Base-by-base conservation (phyloP, 345 rosid genomes). In the Crucihimalaya himalaica region DNA sequence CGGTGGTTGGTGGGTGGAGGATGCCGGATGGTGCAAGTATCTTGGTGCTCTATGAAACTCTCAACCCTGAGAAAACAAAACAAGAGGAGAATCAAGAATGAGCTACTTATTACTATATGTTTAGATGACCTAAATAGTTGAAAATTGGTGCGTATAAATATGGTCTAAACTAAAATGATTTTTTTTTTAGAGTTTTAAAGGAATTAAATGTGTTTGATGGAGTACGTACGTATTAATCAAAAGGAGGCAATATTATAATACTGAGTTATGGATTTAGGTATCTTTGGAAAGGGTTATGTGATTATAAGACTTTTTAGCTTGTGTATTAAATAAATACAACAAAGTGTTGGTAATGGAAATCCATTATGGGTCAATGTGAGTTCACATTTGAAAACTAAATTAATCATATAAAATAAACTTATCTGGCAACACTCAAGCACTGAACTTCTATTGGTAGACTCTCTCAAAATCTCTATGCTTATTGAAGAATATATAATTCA, bases 31-130 rank as follows among this genome's bases (percentile, higher is more conserved):
- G 75, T 80, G 88, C 98, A 94, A 42, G 85, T 74, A 70, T 91
- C 98, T 84, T 94, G 97, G 63, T 94, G 98, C 73, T 94, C 96
- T n/a, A 94, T 94, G 82, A 94, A 94, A 70, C 97, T 91, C 86
- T 94, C 97, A 60, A 92, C 98, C 83, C 98, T 94, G 72, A 23
- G 50, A 55, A 29, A 12, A 50, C 1, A 12, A 19, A 60, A 16
- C 28, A 62, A 28, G 1, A 12, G 31, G 14, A 68, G 12, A 67
- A 57, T 35, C 35, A 66, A 60, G 27, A 66, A 57, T 34, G 59
- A 62, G 35, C 25, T 37, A 35, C n/a, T 61, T 50, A 12, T 32
- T 71, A 35, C 35, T 60, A 1, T 51, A 14, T 50, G 20, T 71
- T 61, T 51, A n/a, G 13, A 51, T 27, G 28, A 39, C 43, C 25